Base-by-base conservation (phyloP, 2,329 filamentous ascomycete genomes). In the Lachnellula hyalina region DNA sequence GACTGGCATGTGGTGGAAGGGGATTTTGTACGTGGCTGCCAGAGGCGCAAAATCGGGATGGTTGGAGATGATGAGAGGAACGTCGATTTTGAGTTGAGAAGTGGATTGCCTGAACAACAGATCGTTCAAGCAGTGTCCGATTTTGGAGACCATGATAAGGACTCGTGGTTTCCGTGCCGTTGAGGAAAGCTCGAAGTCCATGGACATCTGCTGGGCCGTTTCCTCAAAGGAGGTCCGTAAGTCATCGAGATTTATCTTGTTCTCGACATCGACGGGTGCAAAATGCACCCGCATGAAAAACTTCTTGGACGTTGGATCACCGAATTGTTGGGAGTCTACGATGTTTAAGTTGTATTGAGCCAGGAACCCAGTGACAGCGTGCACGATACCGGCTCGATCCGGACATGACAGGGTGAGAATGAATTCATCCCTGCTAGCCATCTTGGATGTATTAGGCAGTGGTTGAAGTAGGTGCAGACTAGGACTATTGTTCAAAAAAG, bases 241-340 rank as follows among this genome's bases (percentile, higher is more conserved):
- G 60, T 80, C 72, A 19, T 75, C 75, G 38, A 59, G 48, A 76
- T 80, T 57, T 73, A 77, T 35, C 21, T 55, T 50, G 55, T 40
- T 56, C 69, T 70, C 6, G 76, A 28, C 35, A 19, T 60, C 56
- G 9, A 76, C 77, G 57, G 86, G 81, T 9, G 83, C 86, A 65
- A 93, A 93, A 72, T 92, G 89, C 64, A 93, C 87, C 69, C 89
- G 83, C 89, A 94, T 93, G 75, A 94, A 94, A 77, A 94, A 94
- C 55, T 81, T 86, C 68, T 87, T 75, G 19, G 85, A 87, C 23
- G 77, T 81, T 25, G 84, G 82, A 72, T 93, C 89, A 42, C 84
- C 87, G 77, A 90, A 94, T 74, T 94, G 89, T 73, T 91, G 89
- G 61, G 91, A 81, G 73, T 94, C 88, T 61, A 93, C 77, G 69